Base-by-base conservation (phyloP, 208 protist species). In the Leptomonas pyrrhocoris region DNA sequence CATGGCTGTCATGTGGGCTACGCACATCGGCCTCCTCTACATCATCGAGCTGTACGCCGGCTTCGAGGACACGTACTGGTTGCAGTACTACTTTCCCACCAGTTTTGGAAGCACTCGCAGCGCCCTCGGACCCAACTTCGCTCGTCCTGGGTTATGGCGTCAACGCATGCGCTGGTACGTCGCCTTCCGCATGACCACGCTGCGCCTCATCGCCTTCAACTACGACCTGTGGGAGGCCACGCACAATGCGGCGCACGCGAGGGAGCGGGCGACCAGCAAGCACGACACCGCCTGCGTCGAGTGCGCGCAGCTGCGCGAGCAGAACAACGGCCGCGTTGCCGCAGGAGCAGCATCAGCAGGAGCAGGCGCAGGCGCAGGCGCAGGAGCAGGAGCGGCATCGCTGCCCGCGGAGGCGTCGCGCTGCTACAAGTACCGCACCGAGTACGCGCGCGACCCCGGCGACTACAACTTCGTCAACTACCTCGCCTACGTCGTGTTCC, bases 191-290 rank as follows among this genome's bases (percentile, higher is more conserved):
- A 83, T 98, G 73, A 69, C 75, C 16, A 77, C 87, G 43, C 77
- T 98, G 27, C 86, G 92, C 48, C 83, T 96, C 69, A 93, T 98
- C 53, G 92, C 92, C 50, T 90, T 89, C 68, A 83, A 81, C 62
- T 85, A 79, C 59, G 88, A 94, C 59, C 55, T 77, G 69, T 84
- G 75, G 74, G 77, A 88, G 58, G 79, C 82, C 31, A 50, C 36
- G 45, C 51, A 65, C 56, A 23, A 34, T 49, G 68, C 57, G 18
- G 48, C 40, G 15, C 54, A 36, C n/a, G 63, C 71, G 23, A 66
- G 73, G 23, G 63, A 78, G 57, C 73, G 75, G 2, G 74, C 69
- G 13, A 28, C 64, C 34, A 45, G 45, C 50, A 82, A 83, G 59
- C 74, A 81, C 64, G 59, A 64, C 40, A 51, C 50, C 27, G 55